phyloP scores from a whole-genome alignment of 176 grass and related monocot genomes.

The Melocanna baccifera region DNA sequence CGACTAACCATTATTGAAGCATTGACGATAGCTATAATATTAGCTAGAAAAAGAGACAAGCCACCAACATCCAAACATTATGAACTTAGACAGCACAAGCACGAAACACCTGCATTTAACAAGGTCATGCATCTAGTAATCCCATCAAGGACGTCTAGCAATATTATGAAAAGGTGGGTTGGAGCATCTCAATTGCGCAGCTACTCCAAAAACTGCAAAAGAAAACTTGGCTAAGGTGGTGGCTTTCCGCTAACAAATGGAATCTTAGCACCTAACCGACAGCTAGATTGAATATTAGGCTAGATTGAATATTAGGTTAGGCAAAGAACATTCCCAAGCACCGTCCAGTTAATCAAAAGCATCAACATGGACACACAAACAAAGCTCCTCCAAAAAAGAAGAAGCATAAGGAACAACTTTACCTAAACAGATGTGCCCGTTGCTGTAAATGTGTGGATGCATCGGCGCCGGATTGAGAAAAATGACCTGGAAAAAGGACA shows the following conservation, averaged over 20 bases:
- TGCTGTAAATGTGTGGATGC: slow-evolving; percentile 97
- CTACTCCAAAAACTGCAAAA: slow-evolving; percentile 20
- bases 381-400: slow-evolving; percentile 17
- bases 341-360: slow-evolving; percentile 6
- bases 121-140: neutral
- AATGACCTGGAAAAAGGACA: slow-evolving; percentile 60
- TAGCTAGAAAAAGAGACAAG: neutral
- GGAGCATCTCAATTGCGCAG: slow-evolving; percentile 7
- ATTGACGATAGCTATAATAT: neutral
- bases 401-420: slow-evolving; percentile 20
- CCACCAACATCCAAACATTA: slow-evolving; percentile 5
- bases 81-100: neutral
- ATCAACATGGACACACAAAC: neutral
- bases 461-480: slow-evolving; percentile 83
- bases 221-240: slow-evolving; percentile 24
- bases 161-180: slow-evolving; percentile 6
- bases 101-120: neutral
- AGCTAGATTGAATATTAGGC: slow-evolving; percentile 40
- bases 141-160: neutral
- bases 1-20: neutral
- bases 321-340: slow-evolving; percentile 34
- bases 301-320: too few species aligned
- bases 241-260: slow-evolving; percentile 34
- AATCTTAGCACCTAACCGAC: slow-evolving; percentile 45
- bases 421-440: slow-evolving; percentile 98